Conservation (phyloP, 2,329 filamentous ascomycete genomes). For the Paecilomyces niveus region DNA sequence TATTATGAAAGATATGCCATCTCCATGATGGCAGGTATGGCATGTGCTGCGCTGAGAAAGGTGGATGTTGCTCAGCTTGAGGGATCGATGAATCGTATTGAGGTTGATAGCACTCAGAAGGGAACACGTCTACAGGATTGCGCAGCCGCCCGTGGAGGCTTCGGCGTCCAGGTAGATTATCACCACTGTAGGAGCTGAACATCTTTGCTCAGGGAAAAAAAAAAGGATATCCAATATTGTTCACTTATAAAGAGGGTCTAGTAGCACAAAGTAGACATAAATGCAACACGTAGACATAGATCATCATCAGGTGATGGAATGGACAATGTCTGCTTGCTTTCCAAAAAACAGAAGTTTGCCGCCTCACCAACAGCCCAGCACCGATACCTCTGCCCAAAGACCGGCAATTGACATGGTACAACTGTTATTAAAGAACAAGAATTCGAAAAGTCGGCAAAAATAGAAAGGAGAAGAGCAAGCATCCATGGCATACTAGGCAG, state of each 20-base stretch:
- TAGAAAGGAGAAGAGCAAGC: neutral
- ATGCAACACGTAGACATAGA: neutral
- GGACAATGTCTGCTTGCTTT: neutral
- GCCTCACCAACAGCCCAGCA: neutral
- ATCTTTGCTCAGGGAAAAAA: neutral
- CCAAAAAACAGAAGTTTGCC: neutral
- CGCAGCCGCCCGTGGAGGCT: neutral
- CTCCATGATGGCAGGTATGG: neutral
- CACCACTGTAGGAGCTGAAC: neutral
- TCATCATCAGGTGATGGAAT: neutral
- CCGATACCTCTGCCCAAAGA: neutral
- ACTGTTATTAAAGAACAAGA: neutral
- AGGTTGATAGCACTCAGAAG: neutral
- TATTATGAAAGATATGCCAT: neutral
- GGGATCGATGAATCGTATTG: neutral
- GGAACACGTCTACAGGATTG: neutral
- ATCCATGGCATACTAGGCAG: neutral
- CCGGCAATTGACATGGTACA: neutral
- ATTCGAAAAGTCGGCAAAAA: neutral
- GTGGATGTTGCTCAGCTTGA: neutral
- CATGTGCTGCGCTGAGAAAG: neutral
- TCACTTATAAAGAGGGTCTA: neutral
- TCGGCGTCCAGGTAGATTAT: no score
- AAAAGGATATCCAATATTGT: neutral
- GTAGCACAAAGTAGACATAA: neutral